Percentiles rank a stretch among this genome's conserved stretches.
Evolutionary conservation across 768 basidiomycete species (phyloP).

Genomic region (Leccinum barrowsii): DNA sequence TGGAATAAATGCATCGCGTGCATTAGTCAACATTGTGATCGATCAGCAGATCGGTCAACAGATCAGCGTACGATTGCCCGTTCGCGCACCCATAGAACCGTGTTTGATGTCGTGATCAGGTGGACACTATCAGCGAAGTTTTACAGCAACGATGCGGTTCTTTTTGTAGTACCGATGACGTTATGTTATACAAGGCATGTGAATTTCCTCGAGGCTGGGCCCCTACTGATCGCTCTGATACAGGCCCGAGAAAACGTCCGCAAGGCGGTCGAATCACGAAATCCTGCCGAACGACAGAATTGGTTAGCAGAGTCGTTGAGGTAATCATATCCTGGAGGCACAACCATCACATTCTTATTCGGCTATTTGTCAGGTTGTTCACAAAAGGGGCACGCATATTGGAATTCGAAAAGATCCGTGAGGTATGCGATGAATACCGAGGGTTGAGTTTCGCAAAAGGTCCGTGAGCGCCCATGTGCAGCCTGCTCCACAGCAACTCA

Average conservation of each 20-base stretch:
- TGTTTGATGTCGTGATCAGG: conserved; percentile 42
- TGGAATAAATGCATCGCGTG: conserved; percentile 85
- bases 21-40: conserved; percentile 91
- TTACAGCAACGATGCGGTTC: conserved; percentile 93
- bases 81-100: background rate
- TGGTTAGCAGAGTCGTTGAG: conserved; percentile 84
- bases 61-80: conserved; percentile 64
- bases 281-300: conserved; percentile 69
- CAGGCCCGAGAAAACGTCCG: conserved; percentile 93
- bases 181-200: conserved; percentile 90
- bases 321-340: conserved; percentile 39
- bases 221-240: conserved; percentile 2
- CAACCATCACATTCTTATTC: conserved; percentile 1
- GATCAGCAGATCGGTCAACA: conserved; percentile 98
- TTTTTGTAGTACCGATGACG: conserved; percentile 97
- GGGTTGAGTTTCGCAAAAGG: conserved; percentile 81
- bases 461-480: conserved; percentile 27
- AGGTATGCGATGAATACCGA: conserved; percentile 88
- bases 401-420: conserved; percentile 78
- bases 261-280: conserved; percentile 79
- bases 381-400: conserved; percentile 83
- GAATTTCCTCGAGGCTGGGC: conserved; percentile 1
- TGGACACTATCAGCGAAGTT: conserved; percentile 94
- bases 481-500: background rate
- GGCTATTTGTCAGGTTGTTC: conserved; percentile 59